Percentiles rank a stretch among this genome's conserved stretches.
These are phyloP conservation scores for Oryza meyeriana DNA, from an alignment of 176 grass and related monocot genomes.

Conservation along the genomic window DNA sequence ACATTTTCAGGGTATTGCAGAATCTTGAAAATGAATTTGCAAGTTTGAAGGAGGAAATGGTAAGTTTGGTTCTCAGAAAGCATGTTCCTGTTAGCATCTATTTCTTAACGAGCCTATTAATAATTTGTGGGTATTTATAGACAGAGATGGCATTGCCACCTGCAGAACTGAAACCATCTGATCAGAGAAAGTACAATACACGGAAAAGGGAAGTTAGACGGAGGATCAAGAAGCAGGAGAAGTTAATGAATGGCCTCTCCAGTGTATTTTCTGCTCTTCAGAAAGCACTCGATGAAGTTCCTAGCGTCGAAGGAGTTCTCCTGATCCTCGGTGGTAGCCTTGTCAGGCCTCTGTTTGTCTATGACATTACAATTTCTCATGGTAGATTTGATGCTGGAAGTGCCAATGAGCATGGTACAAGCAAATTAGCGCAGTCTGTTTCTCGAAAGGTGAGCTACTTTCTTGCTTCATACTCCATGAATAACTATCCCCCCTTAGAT, in stretches of 20 bases:
- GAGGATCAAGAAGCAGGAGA: slow-evolving; percentile 79
- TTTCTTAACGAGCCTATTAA: neutral
- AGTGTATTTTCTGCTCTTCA: slow-evolving; percentile 62
- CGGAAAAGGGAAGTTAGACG: slow-evolving; percentile 72
- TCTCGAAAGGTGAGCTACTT: slow-evolving; percentile 70
- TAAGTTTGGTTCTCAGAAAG: slow-evolving; percentile 38
- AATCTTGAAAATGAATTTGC: slow-evolving; percentile 83
- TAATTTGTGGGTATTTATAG: slow-evolving; percentile 38
- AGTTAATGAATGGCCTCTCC: slow-evolving; percentile 77
- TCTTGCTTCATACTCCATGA: neutral
- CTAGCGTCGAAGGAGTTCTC: slow-evolving; percentile 62
- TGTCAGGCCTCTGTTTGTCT: slow-evolving; percentile 64
- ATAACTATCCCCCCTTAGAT: neutral
- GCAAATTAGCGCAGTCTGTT: slow-evolving; percentile 79
- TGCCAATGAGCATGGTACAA: slow-evolving; percentile 43
- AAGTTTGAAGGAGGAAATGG: slow-evolving; percentile 70
- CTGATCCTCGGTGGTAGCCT: slow-evolving; percentile 79
- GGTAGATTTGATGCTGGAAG: slow-evolving; percentile 50
- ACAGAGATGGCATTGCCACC: slow-evolving; percentile 32
- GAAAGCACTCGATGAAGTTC: slow-evolving; percentile 73
- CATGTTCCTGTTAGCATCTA: neutral
- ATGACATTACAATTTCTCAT: slow-evolving; percentile 68
- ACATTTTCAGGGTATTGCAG: slow-evolving; percentile 65
- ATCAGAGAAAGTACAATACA: slow-evolving; percentile 63
- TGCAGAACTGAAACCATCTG: slow-evolving; percentile 57